Base-by-base conservation (phyloP, 1,284 basidiomycete species). In the Meripilus lineatus region DNA sequence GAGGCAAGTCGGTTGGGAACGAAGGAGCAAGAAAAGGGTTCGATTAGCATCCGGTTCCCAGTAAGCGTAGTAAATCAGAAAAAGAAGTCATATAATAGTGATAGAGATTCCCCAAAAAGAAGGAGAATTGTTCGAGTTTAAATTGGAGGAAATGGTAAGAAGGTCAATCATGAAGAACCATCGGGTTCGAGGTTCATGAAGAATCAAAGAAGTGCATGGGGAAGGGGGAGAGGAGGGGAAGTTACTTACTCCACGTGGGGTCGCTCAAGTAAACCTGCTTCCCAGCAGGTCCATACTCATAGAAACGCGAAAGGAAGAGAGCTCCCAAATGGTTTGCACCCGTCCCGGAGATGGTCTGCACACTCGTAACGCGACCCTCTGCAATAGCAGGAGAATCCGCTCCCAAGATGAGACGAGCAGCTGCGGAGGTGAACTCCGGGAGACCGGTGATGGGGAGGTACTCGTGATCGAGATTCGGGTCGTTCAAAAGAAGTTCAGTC, bases 321-420 rank as follows among this genome's bases (percentile, higher is more conserved):
- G 84, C 93, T 23, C 86, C 96, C 23, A 97, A 74, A 63, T 96
- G 92, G 66, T 97, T 90, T 40, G 93, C 95, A 46, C 96, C 95
- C 1, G 95, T 98, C 26, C 94, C 89, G 14, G 93, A 96, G 56
- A 96, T 89, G 11, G 93, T 94, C 68, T 97, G 93, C 32, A 89
- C 84, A 56, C 84, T 89, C 43, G 74, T 71, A 28, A 81, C 80
- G 38, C 89, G 78, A 32, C 73, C 73, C 55, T 93, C 84, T 50
- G 72, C 68, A 54, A 95, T 71, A 18, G 84, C 89, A 38, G 77
- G 69, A 23, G 89, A 91, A 50, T 85, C 74, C 8, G 69, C 47
- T 8, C 92, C 90, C 38, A 97, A 75, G 49, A 96, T 84, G 46
- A 97, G 71, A 58, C 81, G 84, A 18, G 85, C 89, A 7, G 93